Conservation (phyloP, 768 basidiomycete genomes). For the Naganishia onofrii region DNA sequence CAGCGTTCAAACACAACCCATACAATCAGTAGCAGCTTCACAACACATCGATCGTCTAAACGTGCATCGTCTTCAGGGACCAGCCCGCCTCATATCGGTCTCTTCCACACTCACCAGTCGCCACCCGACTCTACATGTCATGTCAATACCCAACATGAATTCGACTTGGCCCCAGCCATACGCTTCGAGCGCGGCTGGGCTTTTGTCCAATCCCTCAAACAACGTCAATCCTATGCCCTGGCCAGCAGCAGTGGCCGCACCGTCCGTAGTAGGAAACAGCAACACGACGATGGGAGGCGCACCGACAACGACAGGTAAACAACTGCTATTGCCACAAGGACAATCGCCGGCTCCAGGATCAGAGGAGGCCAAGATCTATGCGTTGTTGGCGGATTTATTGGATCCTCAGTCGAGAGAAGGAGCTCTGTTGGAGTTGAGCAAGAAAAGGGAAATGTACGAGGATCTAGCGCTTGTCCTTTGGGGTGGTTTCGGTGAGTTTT, state of each 20-base stretch:
- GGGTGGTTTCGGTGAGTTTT: conserved; percentile 59
- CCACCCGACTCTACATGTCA: conserved; percentile 16
- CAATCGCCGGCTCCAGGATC: conserved; percentile 41
- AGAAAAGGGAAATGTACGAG: conserved; percentile 98
- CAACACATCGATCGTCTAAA: background rate
- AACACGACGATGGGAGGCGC: conserved; percentile 34
- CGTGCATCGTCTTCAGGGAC: background rate
- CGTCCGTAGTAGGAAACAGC: conserved; percentile 2
- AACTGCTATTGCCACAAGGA: conserved; percentile 46
- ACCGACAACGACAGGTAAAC: conserved; percentile 37
- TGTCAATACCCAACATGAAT: conserved; percentile 27
- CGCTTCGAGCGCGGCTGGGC: conserved; percentile 20
- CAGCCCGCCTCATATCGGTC: background rate
- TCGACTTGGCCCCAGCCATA: conserved; percentile 23
- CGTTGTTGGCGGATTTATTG: conserved; percentile 63
- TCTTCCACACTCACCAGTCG: background rate
- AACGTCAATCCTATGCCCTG: conserved; percentile 5
- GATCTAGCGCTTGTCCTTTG: conserved; percentile 95
- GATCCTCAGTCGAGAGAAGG: conserved; percentile 69
- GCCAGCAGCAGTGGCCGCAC: background rate
- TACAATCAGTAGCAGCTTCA: background rate
- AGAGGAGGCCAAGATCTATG: conserved; percentile 82
- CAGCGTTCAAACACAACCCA: background rate
- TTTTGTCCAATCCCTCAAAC: conserved; percentile 12
- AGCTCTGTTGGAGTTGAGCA: conserved; percentile 90